These are phyloP conservation scores for Xylaria digitata DNA, from an alignment of 2,329 filamentous ascomycete species.

Conservation along the genomic window DNA sequence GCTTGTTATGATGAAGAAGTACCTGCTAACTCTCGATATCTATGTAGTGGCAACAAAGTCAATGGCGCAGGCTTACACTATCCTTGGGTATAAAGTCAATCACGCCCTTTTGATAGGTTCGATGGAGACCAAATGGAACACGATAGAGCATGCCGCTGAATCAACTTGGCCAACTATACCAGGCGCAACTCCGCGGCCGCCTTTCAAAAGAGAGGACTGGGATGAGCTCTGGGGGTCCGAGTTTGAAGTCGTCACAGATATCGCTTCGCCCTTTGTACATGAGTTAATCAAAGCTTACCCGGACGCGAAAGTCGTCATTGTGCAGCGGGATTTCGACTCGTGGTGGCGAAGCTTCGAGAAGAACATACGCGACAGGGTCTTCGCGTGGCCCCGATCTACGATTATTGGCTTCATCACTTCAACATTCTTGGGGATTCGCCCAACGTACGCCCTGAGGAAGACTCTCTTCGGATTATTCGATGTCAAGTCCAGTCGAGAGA, in stretches of 20 bases:
- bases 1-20: background rate
- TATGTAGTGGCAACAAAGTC: constrained; percentile 37
- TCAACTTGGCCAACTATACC: constrained; percentile 31
- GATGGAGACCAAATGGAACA: too few relatives aligned
- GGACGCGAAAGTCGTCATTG: constrained; percentile 40
- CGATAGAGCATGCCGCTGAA: constrained; percentile 33
- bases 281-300: constrained; percentile 39
- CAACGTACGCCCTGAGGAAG: constrained; percentile 31
- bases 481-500: constrained; percentile 13
- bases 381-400: too few relatives aligned
- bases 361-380: too few relatives aligned
- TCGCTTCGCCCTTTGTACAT: constrained; percentile 28
- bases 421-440: constrained; percentile 15
- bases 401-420: constrained; percentile 8
- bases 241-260: constrained; percentile 32
- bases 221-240: constrained; percentile 27
- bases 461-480: constrained; percentile 33
- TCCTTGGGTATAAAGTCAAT: constrained; percentile 35
- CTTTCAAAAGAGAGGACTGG: constrained; percentile 25
- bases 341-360: constrained; percentile 41
- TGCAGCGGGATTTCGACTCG: constrained; percentile 40
- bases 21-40: constrained; percentile 15
- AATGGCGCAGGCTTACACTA: constrained; percentile 37
- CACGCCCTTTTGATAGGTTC: constrained; percentile 10
- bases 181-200: constrained; percentile 8